These are phyloP conservation scores for Endocalyx cinctus DNA, from an alignment of 2,329 filamentous ascomycete species.

Conservation along the genomic window DNA sequence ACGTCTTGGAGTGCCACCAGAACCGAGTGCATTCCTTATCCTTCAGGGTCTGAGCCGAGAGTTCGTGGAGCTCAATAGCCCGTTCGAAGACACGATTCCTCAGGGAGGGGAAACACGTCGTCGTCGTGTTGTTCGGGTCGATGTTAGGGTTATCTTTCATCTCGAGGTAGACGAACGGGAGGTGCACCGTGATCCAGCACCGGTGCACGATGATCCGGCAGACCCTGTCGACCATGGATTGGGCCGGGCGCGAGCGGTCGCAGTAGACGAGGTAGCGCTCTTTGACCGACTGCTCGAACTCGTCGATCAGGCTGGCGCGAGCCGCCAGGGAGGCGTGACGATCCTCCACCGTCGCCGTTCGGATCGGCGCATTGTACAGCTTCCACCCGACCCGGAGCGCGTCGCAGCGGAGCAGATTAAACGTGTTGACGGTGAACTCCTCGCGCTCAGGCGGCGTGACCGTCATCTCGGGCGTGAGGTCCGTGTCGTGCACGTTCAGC, in stretches of 20 bases:
- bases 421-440: slow-evolving; percentile 42
- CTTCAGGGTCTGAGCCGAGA: background rate
- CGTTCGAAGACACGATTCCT: slow-evolving; percentile 4
- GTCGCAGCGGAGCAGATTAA: slow-evolving; percentile 35
- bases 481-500: slow-evolving; percentile 47
- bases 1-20: slow-evolving; percentile 5
- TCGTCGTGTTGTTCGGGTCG: background rate
- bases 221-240: slow-evolving; percentile 9
- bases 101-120: too few species aligned
- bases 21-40: slow-evolving; percentile 1
- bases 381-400: slow-evolving; percentile 34
- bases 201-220: slow-evolving; percentile 5
- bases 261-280: slow-evolving; percentile 31
- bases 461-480: slow-evolving; percentile 40
- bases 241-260: slow-evolving; percentile 24
- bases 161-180: background rate
- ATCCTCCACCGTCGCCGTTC: slow-evolving; percentile 2
- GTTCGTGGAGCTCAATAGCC: slow-evolving; percentile 4
- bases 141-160: background rate
- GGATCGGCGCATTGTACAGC: slow-evolving; percentile 25
- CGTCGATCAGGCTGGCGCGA: slow-evolving; percentile 32
- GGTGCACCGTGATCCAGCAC: slow-evolving; percentile 2
- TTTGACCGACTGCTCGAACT: slow-evolving; percentile 20
- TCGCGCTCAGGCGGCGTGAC: slow-evolving; percentile 36
- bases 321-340: too few species aligned